Base-by-base conservation (phyloP, 495 filamentous ascomycete species). In the Lophiostoma macrostomum region DNA sequence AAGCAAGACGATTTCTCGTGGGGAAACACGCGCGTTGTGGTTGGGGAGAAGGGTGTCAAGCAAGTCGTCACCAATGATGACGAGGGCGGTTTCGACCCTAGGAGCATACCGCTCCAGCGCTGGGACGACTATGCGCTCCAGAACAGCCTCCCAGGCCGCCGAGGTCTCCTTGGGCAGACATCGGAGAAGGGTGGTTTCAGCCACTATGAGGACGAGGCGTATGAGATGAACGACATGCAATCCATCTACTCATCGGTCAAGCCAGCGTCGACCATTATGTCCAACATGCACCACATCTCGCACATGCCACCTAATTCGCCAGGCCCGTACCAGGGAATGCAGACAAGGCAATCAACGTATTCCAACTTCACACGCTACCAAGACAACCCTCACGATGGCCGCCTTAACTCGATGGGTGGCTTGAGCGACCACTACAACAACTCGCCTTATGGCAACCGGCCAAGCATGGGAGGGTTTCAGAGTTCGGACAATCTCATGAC, bases 151-250 rank as follows among this genome's bases (percentile, higher is more conserved):
- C 94, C 93, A 43, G 93, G 93, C 30, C 87, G 94, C 42, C 88
- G 93, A 39, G 90, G 90, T 51, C 69, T 72, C 35, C 73, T 76
- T 39, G 65, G 42, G 5, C 72, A 30, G 69, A 61, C 52, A 60
- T 73, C 59, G 4, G 56, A 90, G 95, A 73, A 94, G 94, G 74
- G 67, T 69, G 37, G 50, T 35, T 67, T 71, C 29, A 74, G 72
- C 28, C 70, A 72, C 25, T 90, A 87, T 61, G 77, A 82, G 20
- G 85, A 89, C 57, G 82, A 61, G 19, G 56, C 41, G 14, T 88
- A 89, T 72, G 93, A 97, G 68, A 90, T 97, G 85, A 93, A 98
- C 64, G 93, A 98, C 63, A 93, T 96, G 78, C 90, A 91, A 64
- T 95, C 89, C 0, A 81, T 94, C 47, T 96, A 97, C 71, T 96